A percentile compares a stretch with the other conserved stretches of the same genome.
These are phyloP conservation scores for Boletus subparvulus DNA, from an alignment of 768 basidiomycete species.

Conservation along the genomic window DNA sequence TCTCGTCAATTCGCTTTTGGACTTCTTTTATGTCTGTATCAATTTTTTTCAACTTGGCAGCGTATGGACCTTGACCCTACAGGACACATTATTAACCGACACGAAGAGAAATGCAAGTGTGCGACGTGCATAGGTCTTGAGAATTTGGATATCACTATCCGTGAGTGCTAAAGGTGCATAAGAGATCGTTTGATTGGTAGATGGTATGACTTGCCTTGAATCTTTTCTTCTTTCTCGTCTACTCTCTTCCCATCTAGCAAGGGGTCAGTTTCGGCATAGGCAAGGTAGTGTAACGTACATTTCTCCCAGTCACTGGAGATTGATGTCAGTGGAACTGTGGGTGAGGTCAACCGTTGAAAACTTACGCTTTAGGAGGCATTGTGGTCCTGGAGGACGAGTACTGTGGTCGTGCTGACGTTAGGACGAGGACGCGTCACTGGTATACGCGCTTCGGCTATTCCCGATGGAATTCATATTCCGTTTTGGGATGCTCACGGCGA, in stretches of 20 bases:
- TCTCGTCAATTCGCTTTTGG: constrained; percentile 97
- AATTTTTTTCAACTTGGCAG: constrained; percentile 79
- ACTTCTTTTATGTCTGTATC: constrained; percentile 94
- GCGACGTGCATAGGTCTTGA: constrained; percentile 88
- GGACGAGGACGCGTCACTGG: constrained; percentile 38
- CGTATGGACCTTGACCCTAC: constrained; percentile 98
- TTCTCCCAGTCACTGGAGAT: constrained; percentile 95
- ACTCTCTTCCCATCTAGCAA: constrained; percentile 75
- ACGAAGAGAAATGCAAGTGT: neutral
- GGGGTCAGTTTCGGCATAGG: constrained; percentile 4
- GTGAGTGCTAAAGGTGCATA: constrained; percentile 67
- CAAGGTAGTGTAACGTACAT: constrained; percentile 51
- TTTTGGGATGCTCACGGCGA: constrained; percentile 20
- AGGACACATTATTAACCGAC: neutral
- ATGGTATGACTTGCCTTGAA: constrained; percentile 59
- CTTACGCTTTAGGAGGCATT: constrained; percentile 97
- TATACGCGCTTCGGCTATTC: constrained; percentile 27
- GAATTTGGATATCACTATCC: constrained; percentile 97
- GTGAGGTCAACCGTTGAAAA: constrained; percentile 13
- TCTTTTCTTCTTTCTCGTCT: constrained; percentile 91
- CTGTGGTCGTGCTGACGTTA: constrained; percentile 20
- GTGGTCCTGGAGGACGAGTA: constrained; percentile 27
- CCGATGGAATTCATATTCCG: constrained; percentile 30
- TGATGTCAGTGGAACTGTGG: constrained; percentile 7
- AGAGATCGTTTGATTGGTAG: neutral